Conservation (phyloP, 2,329 filamentous ascomycete genomes). For the Xylariaceae sp. region DNA sequence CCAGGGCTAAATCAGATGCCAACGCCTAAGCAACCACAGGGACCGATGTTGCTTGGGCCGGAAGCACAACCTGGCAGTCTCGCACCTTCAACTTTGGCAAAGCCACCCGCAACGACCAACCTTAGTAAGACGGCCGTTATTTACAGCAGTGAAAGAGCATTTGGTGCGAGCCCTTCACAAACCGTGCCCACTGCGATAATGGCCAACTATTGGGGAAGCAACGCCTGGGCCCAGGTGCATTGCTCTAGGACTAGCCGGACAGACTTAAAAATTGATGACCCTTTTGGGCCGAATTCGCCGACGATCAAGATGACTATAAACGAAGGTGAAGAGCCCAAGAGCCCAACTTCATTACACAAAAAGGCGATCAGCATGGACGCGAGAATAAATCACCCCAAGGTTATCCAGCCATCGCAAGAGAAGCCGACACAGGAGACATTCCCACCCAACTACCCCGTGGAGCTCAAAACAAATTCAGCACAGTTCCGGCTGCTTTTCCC, state of each 20-base stretch:
- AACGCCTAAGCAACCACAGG: constrained; percentile 38
- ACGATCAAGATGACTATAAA: constrained; percentile 38
- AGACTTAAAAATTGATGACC: constrained; percentile 37
- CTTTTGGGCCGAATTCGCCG: constrained; percentile 42
- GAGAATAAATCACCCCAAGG: constrained; percentile 32
- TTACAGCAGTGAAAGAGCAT: constrained; percentile 74
- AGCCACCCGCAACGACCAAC: constrained; percentile 80
- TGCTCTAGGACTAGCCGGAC: constrained; percentile 26
- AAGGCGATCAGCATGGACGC: constrained; percentile 50
- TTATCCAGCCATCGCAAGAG: constrained; percentile 33
- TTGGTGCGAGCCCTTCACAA: constrained; percentile 66
- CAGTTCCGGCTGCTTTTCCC: constrained; percentile 94
- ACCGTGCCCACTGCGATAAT: constrained; percentile 82
- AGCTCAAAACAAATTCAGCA: constrained; percentile 83
- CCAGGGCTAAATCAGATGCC: constrained; percentile 31
- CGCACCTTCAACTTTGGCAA: constrained; percentile 80
- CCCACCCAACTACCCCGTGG: constrained; percentile 76
- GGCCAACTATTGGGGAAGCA: constrained; percentile 93
- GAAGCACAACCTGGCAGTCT: constrained; percentile 63
- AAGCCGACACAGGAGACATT: constrained; percentile 57
- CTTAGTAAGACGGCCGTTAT: constrained; percentile 85
- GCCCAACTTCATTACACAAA: constrained; percentile 39
- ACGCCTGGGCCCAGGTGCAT: constrained; percentile 63
- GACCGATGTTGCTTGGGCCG: constrained; percentile 42
- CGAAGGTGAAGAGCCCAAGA: constrained; percentile 32